These are phyloP conservation scores for Clavariopsis aquatica DNA, from an alignment of 495 filamentous ascomycete genomes.

Conservation along the genomic window DNA sequence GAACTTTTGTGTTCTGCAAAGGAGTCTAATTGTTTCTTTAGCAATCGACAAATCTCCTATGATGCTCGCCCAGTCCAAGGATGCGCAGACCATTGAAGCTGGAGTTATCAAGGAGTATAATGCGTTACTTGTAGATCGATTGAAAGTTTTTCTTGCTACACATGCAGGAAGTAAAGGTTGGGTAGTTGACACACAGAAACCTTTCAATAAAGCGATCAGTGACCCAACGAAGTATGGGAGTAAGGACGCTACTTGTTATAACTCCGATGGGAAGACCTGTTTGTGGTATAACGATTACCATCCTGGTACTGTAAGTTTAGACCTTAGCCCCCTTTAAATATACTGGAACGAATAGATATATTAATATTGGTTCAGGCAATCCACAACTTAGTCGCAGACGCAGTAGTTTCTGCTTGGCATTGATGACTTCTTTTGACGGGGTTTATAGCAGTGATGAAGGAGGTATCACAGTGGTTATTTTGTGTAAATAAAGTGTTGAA, in stretches of 20 bases:
- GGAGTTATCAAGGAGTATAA: conserved; percentile 43
- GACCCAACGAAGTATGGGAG: conserved; percentile 51
- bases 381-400: conserved; percentile 5
- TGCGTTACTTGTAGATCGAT: conserved; percentile 31
- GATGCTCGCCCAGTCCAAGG: conserved; percentile 25
- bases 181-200: conserved; percentile 47
- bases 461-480: no score
- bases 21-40: background rate
- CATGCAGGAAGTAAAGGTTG: conserved; percentile 41
- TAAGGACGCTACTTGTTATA: conserved; percentile 49
- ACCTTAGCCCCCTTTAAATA: no score
- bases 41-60: conserved; percentile 21
- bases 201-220: conserved; percentile 48
- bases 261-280: conserved; percentile 49
- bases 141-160: conserved; percentile 39
- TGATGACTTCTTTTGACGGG: background rate
- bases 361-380: background rate
- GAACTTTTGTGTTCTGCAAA: background rate
- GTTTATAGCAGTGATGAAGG: background rate
- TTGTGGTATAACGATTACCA: conserved; percentile 54
- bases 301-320: conserved; percentile 45
- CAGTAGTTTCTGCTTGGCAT: background rate
- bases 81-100: conserved; percentile 13
- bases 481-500: no score
- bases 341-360: no score